A percentile compares a stretch with the other conserved stretches of the same genome.
phyloP scores from a whole-genome alignment of 768 basidiomycete species.

The Russula griseocarnosa region DNA sequence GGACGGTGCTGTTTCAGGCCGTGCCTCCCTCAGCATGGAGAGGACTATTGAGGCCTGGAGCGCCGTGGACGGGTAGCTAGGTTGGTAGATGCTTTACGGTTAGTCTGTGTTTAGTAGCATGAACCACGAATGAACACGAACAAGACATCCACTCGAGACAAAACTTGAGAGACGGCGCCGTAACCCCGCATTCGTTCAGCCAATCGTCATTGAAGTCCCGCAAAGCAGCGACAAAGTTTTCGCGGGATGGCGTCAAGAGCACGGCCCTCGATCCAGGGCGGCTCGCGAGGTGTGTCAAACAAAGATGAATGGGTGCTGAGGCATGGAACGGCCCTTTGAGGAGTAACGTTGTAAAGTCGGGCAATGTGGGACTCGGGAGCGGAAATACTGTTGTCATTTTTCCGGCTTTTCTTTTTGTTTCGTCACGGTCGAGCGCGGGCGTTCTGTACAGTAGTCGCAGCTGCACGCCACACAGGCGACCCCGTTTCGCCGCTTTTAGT shows the following conservation, averaged over 20 bases:
- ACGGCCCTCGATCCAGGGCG: conserved; percentile 39
- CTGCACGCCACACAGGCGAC: neutral
- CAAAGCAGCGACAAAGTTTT: conserved; percentile 42
- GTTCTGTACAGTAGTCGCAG: neutral
- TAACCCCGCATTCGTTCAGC: conserved; percentile 34
- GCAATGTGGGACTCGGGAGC: conserved; percentile 45
- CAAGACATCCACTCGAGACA: conserved; percentile 46
- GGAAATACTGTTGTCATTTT: conserved; percentile 40
- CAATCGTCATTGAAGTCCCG: conserved; percentile 47
- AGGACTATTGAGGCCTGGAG: conserved; percentile 21
- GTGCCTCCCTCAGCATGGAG: conserved; percentile 24
- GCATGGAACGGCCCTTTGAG: conserved; percentile 60
- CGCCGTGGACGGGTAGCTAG: conserved; percentile 23
- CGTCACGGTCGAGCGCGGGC: neutral
- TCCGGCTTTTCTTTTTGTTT: too few species aligned
- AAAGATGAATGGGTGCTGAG: conserved; percentile 67
- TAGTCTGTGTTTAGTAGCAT: neutral
- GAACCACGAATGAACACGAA: conserved; percentile 37
- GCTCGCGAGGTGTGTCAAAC: conserved; percentile 46
- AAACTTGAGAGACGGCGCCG: conserved; percentile 30
- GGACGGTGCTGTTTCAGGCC: conserved; percentile 2
- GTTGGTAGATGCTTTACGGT: neutral
- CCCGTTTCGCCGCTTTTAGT: neutral
- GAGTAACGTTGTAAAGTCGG: conserved; percentile 54
- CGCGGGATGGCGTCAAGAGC: conserved; percentile 52